Evolutionary conservation across 345 rosid genomes (phyloP).

Genomic region (Hevea brasiliensis): DNA sequence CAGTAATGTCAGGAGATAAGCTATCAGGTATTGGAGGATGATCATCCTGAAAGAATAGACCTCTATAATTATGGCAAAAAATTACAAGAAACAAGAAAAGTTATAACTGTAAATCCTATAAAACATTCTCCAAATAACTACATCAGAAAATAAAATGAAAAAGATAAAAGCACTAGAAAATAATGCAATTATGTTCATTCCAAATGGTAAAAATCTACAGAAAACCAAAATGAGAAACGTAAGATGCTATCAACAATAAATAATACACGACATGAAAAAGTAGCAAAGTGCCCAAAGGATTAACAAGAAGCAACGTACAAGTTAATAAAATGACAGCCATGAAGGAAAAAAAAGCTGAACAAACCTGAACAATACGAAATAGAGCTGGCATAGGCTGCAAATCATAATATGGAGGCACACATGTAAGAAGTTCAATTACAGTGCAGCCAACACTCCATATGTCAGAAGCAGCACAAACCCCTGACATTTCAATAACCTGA

Average conservation of each 20-base stretch:
- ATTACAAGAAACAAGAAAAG: neutral
- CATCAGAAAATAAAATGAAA: neutral
- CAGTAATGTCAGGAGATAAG: constrained; percentile 93
- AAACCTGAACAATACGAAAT: constrained; percentile 97
- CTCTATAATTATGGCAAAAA: neutral
- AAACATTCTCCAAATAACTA: neutral
- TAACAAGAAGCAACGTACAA: constrained; percentile 10
- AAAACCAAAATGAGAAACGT: constrained; percentile 5
- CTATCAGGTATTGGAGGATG: constrained; percentile 97
- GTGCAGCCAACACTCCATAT: constrained; percentile 99
- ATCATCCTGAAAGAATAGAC: constrained; percentile 60
- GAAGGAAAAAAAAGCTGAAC: constrained; percentile 8
- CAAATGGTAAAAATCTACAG: neutral
- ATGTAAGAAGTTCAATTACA: constrained; percentile 92
- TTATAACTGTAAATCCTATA: neutral
- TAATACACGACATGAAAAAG: neutral
- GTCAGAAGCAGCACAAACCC: constrained; percentile 99
- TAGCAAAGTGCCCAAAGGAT: constrained; percentile 2
- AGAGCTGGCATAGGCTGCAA: constrained; percentile 98
- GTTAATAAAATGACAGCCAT: neutral
- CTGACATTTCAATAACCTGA: constrained; percentile 99
- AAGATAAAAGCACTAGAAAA: neutral
- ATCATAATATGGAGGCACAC: constrained; percentile 98
- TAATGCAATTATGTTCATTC: neutral
- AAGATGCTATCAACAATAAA: constrained; percentile 8